phyloP scores from a whole-genome alignment of 2,329 filamentous ascomycete genomes.

The Byssochlamys sp. region DNA sequence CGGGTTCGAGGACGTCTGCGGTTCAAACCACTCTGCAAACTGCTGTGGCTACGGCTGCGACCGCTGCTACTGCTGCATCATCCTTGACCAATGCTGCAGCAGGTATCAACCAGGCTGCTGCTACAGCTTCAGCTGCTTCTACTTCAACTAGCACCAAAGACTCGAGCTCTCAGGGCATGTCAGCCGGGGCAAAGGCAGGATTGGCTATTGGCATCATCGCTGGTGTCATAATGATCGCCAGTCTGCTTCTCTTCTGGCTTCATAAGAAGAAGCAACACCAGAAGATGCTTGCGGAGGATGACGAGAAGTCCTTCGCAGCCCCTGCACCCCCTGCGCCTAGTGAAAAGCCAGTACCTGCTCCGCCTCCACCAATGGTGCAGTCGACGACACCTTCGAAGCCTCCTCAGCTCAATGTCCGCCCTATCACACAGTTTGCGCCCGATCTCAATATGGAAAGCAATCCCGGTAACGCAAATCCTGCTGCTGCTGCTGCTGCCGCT shows the following conservation, averaged over 20 bases:
- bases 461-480: slow-evolving; percentile 13
- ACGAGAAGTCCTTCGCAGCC: slow-evolving; percentile 51
- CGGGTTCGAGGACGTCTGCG: slow-evolving; percentile 4
- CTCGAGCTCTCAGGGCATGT: slow-evolving; percentile 29
- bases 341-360: slow-evolving; percentile 22
- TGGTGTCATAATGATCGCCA: slow-evolving; percentile 55
- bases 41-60: slow-evolving; percentile 15
- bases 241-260: slow-evolving; percentile 63
- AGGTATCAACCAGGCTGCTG: slow-evolving; percentile 8
- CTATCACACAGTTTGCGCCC: slow-evolving; percentile 73
- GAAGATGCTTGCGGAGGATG: slow-evolving; percentile 43
- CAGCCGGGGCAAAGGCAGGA: slow-evolving; percentile 58
- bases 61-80: slow-evolving; percentile 11
- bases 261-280: slow-evolving; percentile 58
- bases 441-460: slow-evolving; percentile 41
- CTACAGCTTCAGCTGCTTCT: slow-evolving; percentile 15
- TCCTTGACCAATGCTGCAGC: slow-evolving; percentile 4
- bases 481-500: slow-evolving; percentile 9
- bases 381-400: slow-evolving; percentile 43
- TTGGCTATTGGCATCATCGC: slow-evolving; percentile 73
- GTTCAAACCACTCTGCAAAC: slow-evolving; percentile 13
- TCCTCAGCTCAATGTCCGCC: slow-evolving; percentile 75
- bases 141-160: slow-evolving; percentile 7
- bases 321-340: slow-evolving; percentile 13
- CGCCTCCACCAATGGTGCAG: slow-evolving; percentile 26